Conservation (phyloP, 345 rosid genomes). For the Citrus hindsii region DNA sequence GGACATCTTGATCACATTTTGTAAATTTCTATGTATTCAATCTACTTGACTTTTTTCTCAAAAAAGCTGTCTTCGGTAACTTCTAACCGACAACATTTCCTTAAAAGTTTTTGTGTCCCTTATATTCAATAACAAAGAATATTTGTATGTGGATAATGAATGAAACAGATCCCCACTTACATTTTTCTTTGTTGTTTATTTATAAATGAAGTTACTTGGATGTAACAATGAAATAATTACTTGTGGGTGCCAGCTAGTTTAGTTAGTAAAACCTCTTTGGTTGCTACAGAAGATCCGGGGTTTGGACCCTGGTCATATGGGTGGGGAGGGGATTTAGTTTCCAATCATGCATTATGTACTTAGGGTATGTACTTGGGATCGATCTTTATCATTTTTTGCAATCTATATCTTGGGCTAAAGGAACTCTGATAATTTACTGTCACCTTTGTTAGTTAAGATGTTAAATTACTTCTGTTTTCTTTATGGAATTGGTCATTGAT, state of each 20-base stretch:
- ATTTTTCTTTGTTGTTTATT: neutral
- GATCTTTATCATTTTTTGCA: neutral
- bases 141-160: neutral
- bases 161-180: neutral
- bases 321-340: neutral
- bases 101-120: too few relatives aligned
- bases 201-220: neutral
- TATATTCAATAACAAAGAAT: too few relatives aligned
- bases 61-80: too few relatives aligned
- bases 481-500: neutral
- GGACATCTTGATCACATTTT: too few relatives aligned
- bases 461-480: neutral
- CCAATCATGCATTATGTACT: neutral
- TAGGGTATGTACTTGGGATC: neutral
- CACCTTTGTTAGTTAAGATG: neutral
- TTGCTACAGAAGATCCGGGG: neutral
- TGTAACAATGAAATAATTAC: neutral
- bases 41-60: too few relatives aligned
- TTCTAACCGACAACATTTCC: too few relatives aligned
- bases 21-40: too few relatives aligned
- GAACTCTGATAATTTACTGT: neutral
- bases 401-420: neutral
- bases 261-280: neutral
- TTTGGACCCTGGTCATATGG: neutral
- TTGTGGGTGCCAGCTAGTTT: neutral